phyloP scores from a whole-genome alignment of 2,329 filamentous ascomycete genomes.

The Fusarium avenaceum region DNA sequence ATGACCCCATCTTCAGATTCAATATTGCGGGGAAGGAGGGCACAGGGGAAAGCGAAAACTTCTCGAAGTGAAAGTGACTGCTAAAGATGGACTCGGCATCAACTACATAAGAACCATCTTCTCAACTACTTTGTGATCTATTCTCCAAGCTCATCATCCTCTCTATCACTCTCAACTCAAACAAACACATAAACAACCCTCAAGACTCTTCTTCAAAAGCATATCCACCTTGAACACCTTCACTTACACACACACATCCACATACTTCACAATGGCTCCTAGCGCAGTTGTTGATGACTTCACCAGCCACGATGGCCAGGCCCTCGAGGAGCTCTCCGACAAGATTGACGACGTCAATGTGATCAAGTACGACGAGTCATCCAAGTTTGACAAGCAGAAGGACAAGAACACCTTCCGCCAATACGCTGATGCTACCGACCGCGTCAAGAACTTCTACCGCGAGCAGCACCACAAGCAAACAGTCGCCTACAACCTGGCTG shows the following conservation, averaged over 20 bases:
- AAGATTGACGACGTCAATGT: constrained; percentile 66
- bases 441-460: constrained; percentile 88
- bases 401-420: constrained; percentile 86
- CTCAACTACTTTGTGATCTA: constrained; percentile 9
- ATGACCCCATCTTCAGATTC: constrained; percentile 18
- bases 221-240: constrained; percentile 10
- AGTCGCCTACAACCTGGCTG: constrained; percentile 85
- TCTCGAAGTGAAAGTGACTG: constrained; percentile 9
- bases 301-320: constrained; percentile 44
- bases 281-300: constrained; percentile 45
- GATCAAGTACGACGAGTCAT: constrained; percentile 64
- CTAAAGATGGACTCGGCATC: constrained; percentile 13
- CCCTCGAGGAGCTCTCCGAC: constrained; percentile 65
- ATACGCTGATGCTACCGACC: constrained; percentile 85
- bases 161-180: constrained; percentile 9
- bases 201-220: neutral
- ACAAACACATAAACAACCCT: neutral
- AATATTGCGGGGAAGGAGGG: constrained; percentile 38
- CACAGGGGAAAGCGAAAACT: constrained; percentile 14
- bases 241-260: constrained; percentile 27
- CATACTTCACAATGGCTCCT: constrained; percentile 47
- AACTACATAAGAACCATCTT: constrained; percentile 35
- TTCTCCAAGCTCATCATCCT: constrained; percentile 32
- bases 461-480: constrained; percentile 80
- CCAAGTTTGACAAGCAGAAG: constrained; percentile 79